These are phyloP conservation scores for Aspergillus costaricaensis DNA, from an alignment of 2,329 filamentous ascomycete species.

Conservation along the genomic window DNA sequence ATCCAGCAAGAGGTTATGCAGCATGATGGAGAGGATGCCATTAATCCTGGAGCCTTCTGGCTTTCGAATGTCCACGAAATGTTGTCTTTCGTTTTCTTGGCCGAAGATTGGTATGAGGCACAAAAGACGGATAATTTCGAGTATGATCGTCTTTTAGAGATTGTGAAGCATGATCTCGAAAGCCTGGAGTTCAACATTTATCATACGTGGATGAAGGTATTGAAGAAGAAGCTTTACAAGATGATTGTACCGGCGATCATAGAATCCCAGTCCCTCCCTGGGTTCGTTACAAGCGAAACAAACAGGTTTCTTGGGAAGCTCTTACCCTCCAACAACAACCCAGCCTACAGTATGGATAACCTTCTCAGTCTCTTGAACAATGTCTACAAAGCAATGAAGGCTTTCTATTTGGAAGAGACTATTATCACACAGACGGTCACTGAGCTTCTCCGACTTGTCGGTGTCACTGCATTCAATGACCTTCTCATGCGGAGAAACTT, in stretches of 20 bases:
- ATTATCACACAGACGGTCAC: conserved; percentile 96
- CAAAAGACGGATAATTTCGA: conserved; percentile 99
- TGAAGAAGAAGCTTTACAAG: conserved; percentile 99
- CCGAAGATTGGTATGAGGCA: conserved; percentile 98
- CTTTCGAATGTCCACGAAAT: conserved; percentile 99
- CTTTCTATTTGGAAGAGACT: conserved; percentile 92
- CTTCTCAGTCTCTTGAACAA: conserved; percentile 92
- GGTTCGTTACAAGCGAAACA: conserved; percentile 98
- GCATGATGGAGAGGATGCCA: conserved; percentile 93
- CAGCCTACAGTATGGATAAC: conserved; percentile 99
- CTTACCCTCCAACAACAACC: conserved; percentile 81
- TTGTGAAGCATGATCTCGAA: conserved; percentile 98
- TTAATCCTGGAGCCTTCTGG: conserved; percentile 98
- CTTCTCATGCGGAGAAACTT: conserved; percentile 97
- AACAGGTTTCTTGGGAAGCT: conserved; percentile 98
- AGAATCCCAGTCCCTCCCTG: conserved; percentile 95
- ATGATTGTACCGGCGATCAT: conserved; percentile 99
- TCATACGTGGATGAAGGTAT: conserved; percentile 99
- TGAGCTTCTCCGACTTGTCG: conserved; percentile 87
- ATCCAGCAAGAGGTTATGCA: conserved; percentile 99
- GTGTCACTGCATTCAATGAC: conserved; percentile 98
- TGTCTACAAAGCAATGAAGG: conserved; percentile 98
- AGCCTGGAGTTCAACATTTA: conserved; percentile 99
- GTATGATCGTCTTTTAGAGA: conserved; percentile 94
- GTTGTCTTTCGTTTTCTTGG: conserved; percentile 98